phyloP scores from a whole-genome alignment of 371 early-diverging fungal species.

The Circinella minor region DNA sequence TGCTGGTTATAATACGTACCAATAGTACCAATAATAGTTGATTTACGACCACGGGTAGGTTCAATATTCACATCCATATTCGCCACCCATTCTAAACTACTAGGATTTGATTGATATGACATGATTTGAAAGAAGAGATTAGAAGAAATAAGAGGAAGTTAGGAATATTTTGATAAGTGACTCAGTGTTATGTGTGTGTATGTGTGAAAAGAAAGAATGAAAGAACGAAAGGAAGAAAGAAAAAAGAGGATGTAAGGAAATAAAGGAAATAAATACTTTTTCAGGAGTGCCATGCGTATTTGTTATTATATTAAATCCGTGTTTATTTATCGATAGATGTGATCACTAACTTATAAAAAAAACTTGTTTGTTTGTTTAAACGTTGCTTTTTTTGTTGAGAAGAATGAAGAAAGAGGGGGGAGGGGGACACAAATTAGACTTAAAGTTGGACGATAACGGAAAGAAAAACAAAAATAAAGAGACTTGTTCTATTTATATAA shows the following conservation, averaged over 20 bases:
- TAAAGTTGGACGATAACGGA: no score
- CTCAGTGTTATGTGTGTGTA: no score
- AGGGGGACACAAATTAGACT: no score
- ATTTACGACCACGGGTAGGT: conserved; percentile 71
- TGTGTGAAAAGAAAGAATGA: conserved; percentile 1
- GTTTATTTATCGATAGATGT: neutral
- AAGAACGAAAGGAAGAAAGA: neutral
- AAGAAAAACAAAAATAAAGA: no score
- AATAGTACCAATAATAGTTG: conserved; percentile 86
- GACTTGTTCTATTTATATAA: no score
- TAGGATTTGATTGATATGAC: conserved; percentile 28
- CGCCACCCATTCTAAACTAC: conserved; percentile 74
- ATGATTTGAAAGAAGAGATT: conserved; percentile 11
- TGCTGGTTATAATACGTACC: conserved; percentile 43
- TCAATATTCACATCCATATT: conserved; percentile 68
- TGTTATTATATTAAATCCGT: neutral
- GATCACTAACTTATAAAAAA: no score
- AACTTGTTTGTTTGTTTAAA: conserved; percentile 6
- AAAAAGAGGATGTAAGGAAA: conserved; percentile 1
- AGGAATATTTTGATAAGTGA: no score
- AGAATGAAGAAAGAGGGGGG: no score
- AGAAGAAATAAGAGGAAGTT: neutral
- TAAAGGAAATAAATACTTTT: neutral
- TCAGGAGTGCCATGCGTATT: neutral
- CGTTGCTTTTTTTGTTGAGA: no score